Conservation (phyloP, 495 filamentous ascomycete species). For the Evernia prunastri region DNA sequence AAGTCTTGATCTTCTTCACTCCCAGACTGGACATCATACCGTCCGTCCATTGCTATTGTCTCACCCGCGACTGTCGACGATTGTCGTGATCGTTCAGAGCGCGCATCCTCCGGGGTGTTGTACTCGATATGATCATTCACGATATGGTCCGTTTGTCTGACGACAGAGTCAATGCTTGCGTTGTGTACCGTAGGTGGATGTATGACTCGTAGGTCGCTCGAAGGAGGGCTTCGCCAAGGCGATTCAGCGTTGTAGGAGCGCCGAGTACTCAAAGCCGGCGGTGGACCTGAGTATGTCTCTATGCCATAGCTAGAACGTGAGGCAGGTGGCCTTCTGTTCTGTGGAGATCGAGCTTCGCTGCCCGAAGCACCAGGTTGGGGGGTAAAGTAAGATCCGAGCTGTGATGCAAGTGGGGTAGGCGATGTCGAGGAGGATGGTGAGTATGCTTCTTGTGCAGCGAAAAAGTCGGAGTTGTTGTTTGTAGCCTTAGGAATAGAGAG, state of each 20-base stretch:
- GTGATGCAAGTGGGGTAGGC: constrained; percentile 3
- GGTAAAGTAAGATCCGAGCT: constrained; percentile 32
- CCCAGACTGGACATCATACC: constrained; percentile 11
- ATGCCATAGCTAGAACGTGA: constrained; percentile 40
- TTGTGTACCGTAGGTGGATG: neutral
- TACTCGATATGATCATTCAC: constrained; percentile 1
- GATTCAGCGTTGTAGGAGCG: constrained; percentile 31
- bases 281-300: constrained; percentile 39
- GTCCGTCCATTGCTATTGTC: constrained; percentile 9
- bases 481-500: neutral
- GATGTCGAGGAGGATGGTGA: constrained; percentile 17
- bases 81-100: constrained; percentile 5
- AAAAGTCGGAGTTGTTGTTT: neutral
- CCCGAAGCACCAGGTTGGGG: constrained; percentile 28
- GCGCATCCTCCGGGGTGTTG: neutral
- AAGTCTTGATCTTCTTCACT: constrained; percentile 23
- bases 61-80: constrained; percentile 9
- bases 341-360: constrained; percentile 31
- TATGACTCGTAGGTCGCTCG: constrained; percentile 5
- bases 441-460: constrained; percentile 1
- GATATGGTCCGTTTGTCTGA: constrained; percentile 1
- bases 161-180: constrained; percentile 17
- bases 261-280: constrained; percentile 41
- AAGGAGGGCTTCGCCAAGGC: constrained; percentile 12
- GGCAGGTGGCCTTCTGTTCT: constrained; percentile 34